Evolutionary conservation across 1,284 basidiomycete genomes (phyloP).

Genomic region (Paramarasmius palmivorus): DNA sequence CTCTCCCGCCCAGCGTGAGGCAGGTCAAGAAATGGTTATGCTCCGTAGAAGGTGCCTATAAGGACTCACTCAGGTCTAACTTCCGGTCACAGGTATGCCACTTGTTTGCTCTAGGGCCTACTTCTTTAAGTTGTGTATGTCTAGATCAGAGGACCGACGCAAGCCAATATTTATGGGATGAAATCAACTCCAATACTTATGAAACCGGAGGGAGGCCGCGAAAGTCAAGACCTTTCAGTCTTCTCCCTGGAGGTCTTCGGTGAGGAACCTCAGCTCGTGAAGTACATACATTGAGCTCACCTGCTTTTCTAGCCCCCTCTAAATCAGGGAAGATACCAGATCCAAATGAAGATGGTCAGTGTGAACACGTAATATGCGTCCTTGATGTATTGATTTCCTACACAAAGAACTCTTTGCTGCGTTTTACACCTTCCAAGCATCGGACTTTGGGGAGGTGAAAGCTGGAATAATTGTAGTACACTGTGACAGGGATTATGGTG

Average conservation of each 20-base stretch:
- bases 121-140: slow-evolving; percentile 1
- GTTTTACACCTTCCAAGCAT: slow-evolving; percentile 69
- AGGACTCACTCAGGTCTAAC: slow-evolving; percentile 22
- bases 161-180: slow-evolving; percentile 68
- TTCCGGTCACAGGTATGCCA: slow-evolving; percentile 56
- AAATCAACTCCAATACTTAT: slow-evolving; percentile 52
- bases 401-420: slow-evolving; percentile 48
- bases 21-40: slow-evolving; percentile 56
- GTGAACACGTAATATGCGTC: neutral
- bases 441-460: slow-evolving; percentile 42
- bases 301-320: slow-evolving; percentile 53
- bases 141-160: slow-evolving; percentile 81
- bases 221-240: slow-evolving; percentile 78
- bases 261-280: slow-evolving; percentile 31
- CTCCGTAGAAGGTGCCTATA: slow-evolving; percentile 21
- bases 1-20: slow-evolving; percentile 58
- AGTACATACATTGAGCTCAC: neutral
- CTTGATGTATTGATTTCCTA: no score
- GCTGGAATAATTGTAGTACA: slow-evolving; percentile 66
- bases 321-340: slow-evolving; percentile 68
- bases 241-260: slow-evolving; percentile 87
- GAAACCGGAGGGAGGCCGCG: slow-evolving; percentile 44
- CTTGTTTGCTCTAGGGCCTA: neutral
- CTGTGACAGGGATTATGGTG: slow-evolving; percentile 35
- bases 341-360: slow-evolving; percentile 58